Conservation (phyloP, 192 early-diverging fungal species). For the Rhizophagus clarus region DNA sequence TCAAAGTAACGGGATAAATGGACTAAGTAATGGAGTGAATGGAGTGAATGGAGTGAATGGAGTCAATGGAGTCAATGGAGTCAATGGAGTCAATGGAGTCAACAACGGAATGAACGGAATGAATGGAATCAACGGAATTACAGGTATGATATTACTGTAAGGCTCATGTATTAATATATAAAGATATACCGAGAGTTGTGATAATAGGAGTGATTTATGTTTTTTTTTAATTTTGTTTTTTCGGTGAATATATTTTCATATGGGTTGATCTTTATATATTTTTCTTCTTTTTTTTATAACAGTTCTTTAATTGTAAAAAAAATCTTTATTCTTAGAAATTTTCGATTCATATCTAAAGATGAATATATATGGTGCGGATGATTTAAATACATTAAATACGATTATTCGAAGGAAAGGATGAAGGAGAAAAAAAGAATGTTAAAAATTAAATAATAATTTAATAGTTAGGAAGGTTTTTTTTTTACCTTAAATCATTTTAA, state of each 20-base stretch:
- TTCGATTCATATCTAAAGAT: conserved; percentile 10
- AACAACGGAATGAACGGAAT: no score
- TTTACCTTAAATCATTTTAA: no score
- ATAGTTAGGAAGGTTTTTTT: not conserved
- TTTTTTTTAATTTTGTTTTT: not conserved
- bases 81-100: not conserved
- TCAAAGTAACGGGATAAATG: conserved; percentile 13
- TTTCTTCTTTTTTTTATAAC: not conserved
- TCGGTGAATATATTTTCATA: not conserved
- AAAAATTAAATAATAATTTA: not conserved
- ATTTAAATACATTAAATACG: not conserved
- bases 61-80: no score
- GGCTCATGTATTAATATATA: not conserved
- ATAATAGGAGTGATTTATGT: not conserved
- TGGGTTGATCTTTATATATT: not conserved
- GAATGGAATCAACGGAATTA: not conserved
- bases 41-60: not conserved
- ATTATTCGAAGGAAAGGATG: not conserved
- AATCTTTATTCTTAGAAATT: conserved; percentile 10
- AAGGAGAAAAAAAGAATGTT: not conserved
- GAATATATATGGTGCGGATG: not conserved
- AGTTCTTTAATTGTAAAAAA: not conserved
- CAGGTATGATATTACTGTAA: not conserved
- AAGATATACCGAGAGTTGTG: not conserved
- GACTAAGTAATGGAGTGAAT: not conserved